Conservation (phyloP, 208 protist genomes). For the Wallacemonas rigidus region DNA sequence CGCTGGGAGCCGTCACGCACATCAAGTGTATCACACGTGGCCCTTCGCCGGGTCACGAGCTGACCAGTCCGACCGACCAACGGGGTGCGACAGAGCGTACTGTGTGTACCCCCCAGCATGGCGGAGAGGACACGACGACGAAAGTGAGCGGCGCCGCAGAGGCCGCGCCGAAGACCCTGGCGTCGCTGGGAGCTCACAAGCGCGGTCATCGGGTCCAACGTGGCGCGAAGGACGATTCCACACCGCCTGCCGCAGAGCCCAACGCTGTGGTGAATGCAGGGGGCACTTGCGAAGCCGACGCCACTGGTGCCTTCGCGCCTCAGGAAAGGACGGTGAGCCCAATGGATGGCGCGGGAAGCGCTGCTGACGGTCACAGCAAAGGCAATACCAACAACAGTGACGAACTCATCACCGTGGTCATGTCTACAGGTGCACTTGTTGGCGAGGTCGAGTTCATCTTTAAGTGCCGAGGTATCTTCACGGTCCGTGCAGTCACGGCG, state of each 20-base stretch:
- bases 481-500: slow-evolving; percentile 31
- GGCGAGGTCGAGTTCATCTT: slow-evolving; percentile 68
- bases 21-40: not conserved
- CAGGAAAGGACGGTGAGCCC: too few relatives aligned
- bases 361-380: not conserved
- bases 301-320: too few relatives aligned
- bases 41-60: not conserved
- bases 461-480: slow-evolving; percentile 52
- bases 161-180: not conserved
- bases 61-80: not conserved
- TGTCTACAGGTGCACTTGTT: slow-evolving; percentile 40
- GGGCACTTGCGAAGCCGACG: too few relatives aligned
- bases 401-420: not conserved
- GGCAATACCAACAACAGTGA: not conserved
- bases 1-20: not conserved
- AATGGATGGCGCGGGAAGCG: too few relatives aligned
- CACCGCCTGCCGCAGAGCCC: not conserved
- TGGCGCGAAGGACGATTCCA: not conserved
- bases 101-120: not conserved
- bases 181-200: not conserved
- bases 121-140: not conserved
- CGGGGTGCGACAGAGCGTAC: too few relatives aligned
- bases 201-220: not conserved
- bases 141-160: not conserved
- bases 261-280: not conserved